Percentiles rank a stretch among this genome's conserved stretches.
These are phyloP conservation scores for Kalmanozyma brasiliensis DNA, from an alignment of 1,284 basidiomycete species.

Conservation along the genomic window DNA sequence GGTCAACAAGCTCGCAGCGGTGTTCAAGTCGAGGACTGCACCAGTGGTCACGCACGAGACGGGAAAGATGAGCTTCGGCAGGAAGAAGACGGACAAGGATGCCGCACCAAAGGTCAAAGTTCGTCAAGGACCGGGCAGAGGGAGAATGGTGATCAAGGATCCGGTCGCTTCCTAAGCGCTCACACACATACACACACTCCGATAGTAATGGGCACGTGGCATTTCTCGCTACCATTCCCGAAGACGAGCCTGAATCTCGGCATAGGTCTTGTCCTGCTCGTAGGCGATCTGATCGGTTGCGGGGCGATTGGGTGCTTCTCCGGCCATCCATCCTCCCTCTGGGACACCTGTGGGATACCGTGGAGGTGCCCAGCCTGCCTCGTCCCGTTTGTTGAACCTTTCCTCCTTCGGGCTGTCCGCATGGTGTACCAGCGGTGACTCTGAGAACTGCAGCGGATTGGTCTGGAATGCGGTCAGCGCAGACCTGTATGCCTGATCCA, in stretches of 20 bases:
- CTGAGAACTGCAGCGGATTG: slow-evolving; percentile 17
- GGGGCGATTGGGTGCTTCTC: slow-evolving; percentile 40
- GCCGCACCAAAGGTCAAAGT: slow-evolving; percentile 33
- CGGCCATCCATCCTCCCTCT: slow-evolving; percentile 41
- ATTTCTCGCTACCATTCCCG: no score
- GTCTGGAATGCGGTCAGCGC: slow-evolving; percentile 23
- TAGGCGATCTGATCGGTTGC: slow-evolving; percentile 27
- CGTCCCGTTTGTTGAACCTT: slow-evolving; percentile 23
- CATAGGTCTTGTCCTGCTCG: slow-evolving; percentile 42
- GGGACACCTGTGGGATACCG: slow-evolving; percentile 45
- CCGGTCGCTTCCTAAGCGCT: not conserved
- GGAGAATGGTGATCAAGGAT: slow-evolving; percentile 33
- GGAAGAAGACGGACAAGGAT: slow-evolving; percentile 36
- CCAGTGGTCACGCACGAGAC: not conserved
- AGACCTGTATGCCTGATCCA: slow-evolving; percentile 47
- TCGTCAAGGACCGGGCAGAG: slow-evolving; percentile 36
- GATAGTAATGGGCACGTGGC: not conserved
- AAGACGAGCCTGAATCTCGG: slow-evolving; percentile 44
- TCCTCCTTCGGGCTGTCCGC: slow-evolving; percentile 2
- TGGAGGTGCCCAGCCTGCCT: slow-evolving; percentile 56
- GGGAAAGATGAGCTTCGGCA: slow-evolving; percentile 34
- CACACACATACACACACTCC: no score
- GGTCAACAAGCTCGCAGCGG: slow-evolving; percentile 4
- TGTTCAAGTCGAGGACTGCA: slow-evolving; percentile 1
- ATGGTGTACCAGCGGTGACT: slow-evolving; percentile 17